Conservation (phyloP, 768 basidiomycete genomes). For the Psilocybe tampanensis region DNA sequence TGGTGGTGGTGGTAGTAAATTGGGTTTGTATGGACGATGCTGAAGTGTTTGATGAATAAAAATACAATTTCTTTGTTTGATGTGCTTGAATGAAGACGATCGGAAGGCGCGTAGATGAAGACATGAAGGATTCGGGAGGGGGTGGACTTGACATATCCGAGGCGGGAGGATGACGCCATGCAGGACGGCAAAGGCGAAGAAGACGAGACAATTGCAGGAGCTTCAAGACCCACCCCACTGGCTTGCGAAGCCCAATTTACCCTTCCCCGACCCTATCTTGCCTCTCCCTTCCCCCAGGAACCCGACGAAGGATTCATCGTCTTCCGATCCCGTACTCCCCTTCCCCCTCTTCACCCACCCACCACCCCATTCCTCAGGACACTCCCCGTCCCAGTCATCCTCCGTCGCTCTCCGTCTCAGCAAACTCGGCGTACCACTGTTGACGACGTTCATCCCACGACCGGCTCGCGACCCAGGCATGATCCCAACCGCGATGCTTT, state of each 20-base stretch:
- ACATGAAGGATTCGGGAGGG: neutral
- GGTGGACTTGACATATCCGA: neutral
- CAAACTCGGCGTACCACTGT: conserved; percentile 15
- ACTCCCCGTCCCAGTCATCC: conserved; percentile 28
- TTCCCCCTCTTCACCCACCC: conserved; percentile 26
- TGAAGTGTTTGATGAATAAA: neutral
- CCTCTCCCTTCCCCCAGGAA: conserved; percentile 15
- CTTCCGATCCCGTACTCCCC: conserved; percentile 24
- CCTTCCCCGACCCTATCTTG: neutral
- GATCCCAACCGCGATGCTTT: conserved; percentile 8
- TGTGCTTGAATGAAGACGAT: neutral
- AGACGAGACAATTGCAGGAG: neutral
- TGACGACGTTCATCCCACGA: conserved; percentile 17
- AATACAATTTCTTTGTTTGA: conserved; percentile 1
- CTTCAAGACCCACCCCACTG: neutral
- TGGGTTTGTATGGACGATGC: neutral
- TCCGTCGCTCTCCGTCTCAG: conserved; percentile 7
- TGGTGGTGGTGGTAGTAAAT: no score
- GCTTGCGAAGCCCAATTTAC: neutral
- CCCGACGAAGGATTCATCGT: conserved; percentile 28
- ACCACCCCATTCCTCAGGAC: conserved; percentile 27
- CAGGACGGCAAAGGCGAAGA: neutral
- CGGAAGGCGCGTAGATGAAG: neutral
- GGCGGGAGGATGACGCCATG: neutral
- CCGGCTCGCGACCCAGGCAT: conserved; percentile 5